phyloP scores from a whole-genome alignment of 495 filamentous ascomycete species.

The Podospora tetraspora region DNA sequence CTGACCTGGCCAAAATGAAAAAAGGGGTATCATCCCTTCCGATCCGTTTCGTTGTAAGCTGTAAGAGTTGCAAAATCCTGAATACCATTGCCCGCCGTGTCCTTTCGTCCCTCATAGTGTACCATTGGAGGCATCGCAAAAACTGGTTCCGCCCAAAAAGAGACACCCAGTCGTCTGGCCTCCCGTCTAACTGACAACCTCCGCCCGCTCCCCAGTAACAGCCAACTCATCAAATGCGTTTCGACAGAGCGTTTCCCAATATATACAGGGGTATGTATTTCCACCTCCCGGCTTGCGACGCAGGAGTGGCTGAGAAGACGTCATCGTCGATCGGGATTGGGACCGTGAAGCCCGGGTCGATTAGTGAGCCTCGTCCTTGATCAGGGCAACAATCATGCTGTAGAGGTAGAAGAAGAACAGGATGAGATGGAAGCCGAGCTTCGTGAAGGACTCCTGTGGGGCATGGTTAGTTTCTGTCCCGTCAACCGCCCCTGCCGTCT shows the following conservation, averaged over 20 bases:
- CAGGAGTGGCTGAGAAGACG: not conserved
- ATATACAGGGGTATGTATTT: not conserved
- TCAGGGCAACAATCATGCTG: constrained; percentile 98
- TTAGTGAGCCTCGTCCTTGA: constrained; percentile 89
- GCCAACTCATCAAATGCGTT: not conserved
- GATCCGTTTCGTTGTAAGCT: constrained; percentile 1
- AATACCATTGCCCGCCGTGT: constrained; percentile 9
- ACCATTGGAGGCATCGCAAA: constrained; percentile 4
- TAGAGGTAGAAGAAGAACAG: constrained; percentile 99
- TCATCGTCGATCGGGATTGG: not conserved
- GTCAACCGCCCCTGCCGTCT: not conserved
- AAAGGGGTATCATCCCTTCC: constrained; percentile 6
- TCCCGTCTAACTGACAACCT: constrained; percentile 1
- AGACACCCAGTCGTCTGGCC: not conserved
- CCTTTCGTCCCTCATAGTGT: constrained; percentile 6
- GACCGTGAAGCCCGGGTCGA: constrained; percentile 1
- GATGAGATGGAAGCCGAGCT: constrained; percentile 96
- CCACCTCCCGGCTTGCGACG: not conserved
- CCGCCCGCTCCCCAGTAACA: not conserved
- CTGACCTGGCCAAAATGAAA: not conserved
- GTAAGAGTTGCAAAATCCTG: constrained; percentile 5
- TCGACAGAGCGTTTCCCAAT: not conserved
- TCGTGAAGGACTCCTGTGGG: constrained; percentile 91
- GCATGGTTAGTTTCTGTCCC: not conserved
- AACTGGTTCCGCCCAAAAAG: not conserved